Percentiles rank a stretch among this genome's conserved stretches.
Conservation (phyloP, 1,284 basidiomycete species). For the Puccinia sorghi region DNA sequence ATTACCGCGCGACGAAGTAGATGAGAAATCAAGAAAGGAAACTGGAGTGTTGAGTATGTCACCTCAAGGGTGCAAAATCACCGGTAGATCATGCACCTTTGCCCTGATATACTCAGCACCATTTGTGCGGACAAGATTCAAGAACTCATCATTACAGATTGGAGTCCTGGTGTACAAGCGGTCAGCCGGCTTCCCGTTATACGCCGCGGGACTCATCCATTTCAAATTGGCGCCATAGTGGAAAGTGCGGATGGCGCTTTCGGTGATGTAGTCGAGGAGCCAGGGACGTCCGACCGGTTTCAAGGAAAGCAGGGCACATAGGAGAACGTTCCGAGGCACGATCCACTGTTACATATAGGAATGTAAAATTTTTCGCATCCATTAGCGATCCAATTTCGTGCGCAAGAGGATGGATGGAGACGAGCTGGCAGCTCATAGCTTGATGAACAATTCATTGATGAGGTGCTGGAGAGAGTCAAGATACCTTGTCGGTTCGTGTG, state of each 20-base stretch:
- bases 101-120: conserved; percentile 36
- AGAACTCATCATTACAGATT: conserved; percentile 38
- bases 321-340: conserved; percentile 31
- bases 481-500: conserved; percentile 42
- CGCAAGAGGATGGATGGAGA: neutral
- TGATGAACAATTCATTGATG: neutral
- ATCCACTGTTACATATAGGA: conserved; percentile 46
- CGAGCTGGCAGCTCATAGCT: neutral
- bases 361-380: too few species aligned
- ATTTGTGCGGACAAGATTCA: conserved; percentile 26
- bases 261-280: conserved; percentile 6
- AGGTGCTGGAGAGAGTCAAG: too few species aligned
- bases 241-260: neutral
- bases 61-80: neutral
- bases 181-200: neutral
- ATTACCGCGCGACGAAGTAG: too few species aligned
- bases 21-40: too few species aligned
- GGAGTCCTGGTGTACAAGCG: conserved; percentile 35
- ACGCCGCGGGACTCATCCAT: conserved; percentile 22
- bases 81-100: neutral
- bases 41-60: neutral
- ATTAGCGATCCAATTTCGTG: neutral
- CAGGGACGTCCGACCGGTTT: neutral
- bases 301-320: neutral
- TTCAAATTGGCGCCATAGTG: conserved; percentile 31